Evolutionary conservation across 2,329 filamentous ascomycete genomes (phyloP), one percentile per base, ranked within the genome.

Genomic region (Colletotrichum acutatum): DNA sequence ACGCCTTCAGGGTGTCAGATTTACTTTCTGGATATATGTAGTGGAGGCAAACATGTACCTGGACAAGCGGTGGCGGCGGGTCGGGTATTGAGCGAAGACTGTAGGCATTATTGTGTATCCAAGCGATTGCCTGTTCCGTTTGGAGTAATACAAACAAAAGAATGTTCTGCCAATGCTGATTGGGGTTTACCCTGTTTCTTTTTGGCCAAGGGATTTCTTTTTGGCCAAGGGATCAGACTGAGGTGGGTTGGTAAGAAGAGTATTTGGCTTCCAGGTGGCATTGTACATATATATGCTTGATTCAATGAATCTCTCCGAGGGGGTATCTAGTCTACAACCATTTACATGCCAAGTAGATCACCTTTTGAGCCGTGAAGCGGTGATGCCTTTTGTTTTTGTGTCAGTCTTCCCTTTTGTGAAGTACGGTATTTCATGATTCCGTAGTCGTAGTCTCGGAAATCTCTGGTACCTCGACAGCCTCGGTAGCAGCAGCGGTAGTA

Each of bases 321-420:
- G 70, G 66, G 70, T 72, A 72, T 72, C 70, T 72, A 72, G 65
- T 72, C 65, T 72, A 59, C 65, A 62, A 49, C 22, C 66, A 42
- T 74, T 71, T 66, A 66, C 69, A 70, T 74, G 49, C 65, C 72
- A 63, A 26, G 37, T 66, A 59, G 37, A 28, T 56, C 14, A 57
- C 46, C 46, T 57, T 28, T 57, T n/a, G 14, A 30, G 56, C 28
- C 56, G 11, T 34, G 32, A 34, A 34, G 32, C 11, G 28, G 49
- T 49, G 24, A 22, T 24, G 30, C 3, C 32, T 6, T n/a, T 54
- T 64, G 12, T 34, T 22, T 16, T 12, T 12, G 37, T 16, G 19
- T 14, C 5, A 14, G 22, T 16, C 7, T 11, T 28, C 37, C 26
- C 28, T 2, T 49, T 52, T 22, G 26, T 22, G 37, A 49, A 28